phyloP scores from a whole-genome alignment of 306 rosid species.

The Cajanus cajan region DNA sequence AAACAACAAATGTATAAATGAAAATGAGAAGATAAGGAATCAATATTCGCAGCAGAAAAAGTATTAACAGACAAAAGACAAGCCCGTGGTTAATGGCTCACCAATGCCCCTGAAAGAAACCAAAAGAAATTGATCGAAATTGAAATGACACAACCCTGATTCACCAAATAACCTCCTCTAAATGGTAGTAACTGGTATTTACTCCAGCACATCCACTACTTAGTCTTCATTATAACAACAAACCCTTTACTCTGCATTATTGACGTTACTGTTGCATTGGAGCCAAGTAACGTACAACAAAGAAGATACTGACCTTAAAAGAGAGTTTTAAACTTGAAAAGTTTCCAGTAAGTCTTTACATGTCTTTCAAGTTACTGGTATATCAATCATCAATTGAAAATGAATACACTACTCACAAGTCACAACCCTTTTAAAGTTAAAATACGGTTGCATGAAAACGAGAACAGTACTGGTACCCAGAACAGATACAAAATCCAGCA shows the following conservation, averaged over 20 bases:
- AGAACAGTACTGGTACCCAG: background rate
- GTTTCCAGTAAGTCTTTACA: background rate
- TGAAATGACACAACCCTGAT: background rate
- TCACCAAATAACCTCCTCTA: constrained; percentile 10
- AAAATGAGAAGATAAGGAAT: background rate
- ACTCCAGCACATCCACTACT: background rate
- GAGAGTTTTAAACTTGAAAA: background rate
- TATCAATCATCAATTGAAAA: background rate
- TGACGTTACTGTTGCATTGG: background rate
- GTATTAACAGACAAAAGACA: background rate
- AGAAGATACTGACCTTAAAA: background rate
- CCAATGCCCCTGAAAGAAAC: background rate
- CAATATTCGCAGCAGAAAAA: background rate
- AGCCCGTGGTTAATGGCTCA: background rate
- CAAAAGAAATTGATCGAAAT: background rate
- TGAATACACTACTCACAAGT: background rate
- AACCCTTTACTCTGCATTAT: background rate
- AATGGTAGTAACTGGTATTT: background rate
- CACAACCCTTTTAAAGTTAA: background rate
- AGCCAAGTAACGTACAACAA: background rate
- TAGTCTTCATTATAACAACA: background rate
- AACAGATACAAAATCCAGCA: background rate
- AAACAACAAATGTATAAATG: background rate
- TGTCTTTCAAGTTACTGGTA: background rate
- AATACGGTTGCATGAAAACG: background rate